phyloP scores from a whole-genome alignment of 1,284 basidiomycete species.

The Malassezia globosa region DNA sequence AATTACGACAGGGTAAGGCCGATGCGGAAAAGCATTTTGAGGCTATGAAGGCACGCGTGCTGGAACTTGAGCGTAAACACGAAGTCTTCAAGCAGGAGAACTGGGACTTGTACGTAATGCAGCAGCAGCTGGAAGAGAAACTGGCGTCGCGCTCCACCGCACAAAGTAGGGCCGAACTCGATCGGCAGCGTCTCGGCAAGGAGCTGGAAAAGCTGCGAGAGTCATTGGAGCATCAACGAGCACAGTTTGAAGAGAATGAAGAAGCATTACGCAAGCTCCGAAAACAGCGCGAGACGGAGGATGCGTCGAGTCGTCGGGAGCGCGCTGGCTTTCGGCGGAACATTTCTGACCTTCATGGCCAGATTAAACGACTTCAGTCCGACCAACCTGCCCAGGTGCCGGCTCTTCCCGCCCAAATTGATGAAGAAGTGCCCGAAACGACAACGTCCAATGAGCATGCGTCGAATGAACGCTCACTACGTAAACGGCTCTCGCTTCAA shows the following conservation, averaged over 20 bases:
- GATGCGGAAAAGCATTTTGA: constrained; percentile 10
- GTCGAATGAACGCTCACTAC: neutral
- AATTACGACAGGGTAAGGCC: constrained; percentile 7
- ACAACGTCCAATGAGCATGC: neutral
- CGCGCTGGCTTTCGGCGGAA: constrained; percentile 78
- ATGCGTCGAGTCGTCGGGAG: constrained; percentile 75
- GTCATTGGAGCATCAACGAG: constrained; percentile 69
- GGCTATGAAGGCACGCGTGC: constrained; percentile 9
- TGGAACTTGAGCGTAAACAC: constrained; percentile 48
- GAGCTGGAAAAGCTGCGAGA: constrained; percentile 65
- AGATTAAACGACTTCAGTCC: constrained; percentile 50
- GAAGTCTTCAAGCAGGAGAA: constrained; percentile 89
- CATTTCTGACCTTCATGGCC: constrained; percentile 75
- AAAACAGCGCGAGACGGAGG: constrained; percentile 77
- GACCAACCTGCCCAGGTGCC: constrained; percentile 19
- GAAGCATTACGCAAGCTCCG: constrained; percentile 63
- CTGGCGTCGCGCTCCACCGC: constrained; percentile 59
- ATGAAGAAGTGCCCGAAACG: neutral
- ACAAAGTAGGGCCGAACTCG: constrained; percentile 63
- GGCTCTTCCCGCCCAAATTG: neutral
- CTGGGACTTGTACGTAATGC: constrained; percentile 88
- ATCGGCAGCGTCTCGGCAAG: constrained; percentile 68
- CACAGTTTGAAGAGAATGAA: constrained; percentile 66
- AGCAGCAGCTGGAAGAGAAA: constrained; percentile 72
- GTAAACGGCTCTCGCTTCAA: too few relatives aligned